A percentile compares a stretch with the other conserved stretches of the same genome.
Conservation (phyloP, 257 asterid genomes). For the Ligustrum vulgare region DNA sequence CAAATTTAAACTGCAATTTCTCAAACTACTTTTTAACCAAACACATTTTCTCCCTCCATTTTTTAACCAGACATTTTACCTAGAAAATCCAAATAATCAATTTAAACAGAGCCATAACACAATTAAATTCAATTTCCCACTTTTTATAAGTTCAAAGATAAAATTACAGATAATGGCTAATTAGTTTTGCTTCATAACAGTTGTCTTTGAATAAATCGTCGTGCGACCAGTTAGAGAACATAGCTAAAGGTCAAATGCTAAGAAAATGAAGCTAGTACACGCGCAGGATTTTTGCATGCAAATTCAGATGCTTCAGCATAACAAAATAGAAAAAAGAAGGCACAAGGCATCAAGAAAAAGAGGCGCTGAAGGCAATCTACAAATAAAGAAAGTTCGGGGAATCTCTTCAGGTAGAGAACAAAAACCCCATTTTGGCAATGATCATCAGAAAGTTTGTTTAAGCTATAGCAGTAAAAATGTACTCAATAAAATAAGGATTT, state of each 20-base stretch:
- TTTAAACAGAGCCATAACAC: no score
- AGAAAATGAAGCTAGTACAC: neutral
- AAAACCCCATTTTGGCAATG: neutral
- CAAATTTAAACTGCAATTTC: no score
- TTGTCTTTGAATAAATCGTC: neutral
- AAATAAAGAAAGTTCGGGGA: neutral
- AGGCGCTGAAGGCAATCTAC: neutral
- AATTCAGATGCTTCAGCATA: neutral
- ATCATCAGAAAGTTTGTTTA: slow-evolving; percentile 12
- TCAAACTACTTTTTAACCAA: no score
- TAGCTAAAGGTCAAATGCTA: neutral
- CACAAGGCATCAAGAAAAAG: neutral
- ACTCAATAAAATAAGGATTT: slow-evolving; percentile 20
- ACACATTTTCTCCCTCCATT: no score
- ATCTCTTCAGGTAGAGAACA: neutral
- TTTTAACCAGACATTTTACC: no score
- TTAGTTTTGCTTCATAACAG: neutral
- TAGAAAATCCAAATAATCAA: no score
- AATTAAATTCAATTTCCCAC: slow-evolving; percentile 17
- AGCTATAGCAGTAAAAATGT: slow-evolving; percentile 16
- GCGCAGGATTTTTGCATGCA: neutral
- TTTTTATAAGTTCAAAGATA: neutral
- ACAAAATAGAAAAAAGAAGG: neutral
- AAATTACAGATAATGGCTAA: neutral
- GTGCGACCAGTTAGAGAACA: neutral